phyloP scores from a whole-genome alignment of 2,329 filamentous ascomycete genomes.

The Daldinia sp. region DNA sequence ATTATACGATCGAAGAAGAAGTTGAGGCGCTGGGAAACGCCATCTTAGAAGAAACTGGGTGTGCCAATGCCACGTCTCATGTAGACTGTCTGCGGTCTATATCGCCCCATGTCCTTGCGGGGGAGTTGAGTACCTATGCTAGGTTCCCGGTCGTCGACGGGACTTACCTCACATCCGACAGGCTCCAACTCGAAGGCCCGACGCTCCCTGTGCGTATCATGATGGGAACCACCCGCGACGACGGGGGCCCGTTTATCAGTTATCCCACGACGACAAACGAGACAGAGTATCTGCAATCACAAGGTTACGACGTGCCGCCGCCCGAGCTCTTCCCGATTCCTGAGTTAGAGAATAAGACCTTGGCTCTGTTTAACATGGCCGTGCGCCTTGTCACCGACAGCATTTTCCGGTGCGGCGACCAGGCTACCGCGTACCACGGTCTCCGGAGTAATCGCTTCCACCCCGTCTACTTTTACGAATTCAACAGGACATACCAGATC shows the following conservation, averaged over 20 bases:
- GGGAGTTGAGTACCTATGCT: conserved; percentile 55
- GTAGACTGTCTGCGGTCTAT: conserved; percentile 66
- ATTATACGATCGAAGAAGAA: conserved; percentile 58
- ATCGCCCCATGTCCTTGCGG: conserved; percentile 57
- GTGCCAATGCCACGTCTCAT: conserved; percentile 61
- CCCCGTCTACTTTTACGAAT: conserved; percentile 69
- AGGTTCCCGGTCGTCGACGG: conserved; percentile 70
- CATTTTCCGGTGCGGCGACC: conserved; percentile 1
- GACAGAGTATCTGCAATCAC: conserved; percentile 50
- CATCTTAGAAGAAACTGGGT: conserved; percentile 65
- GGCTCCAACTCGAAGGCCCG: conserved; percentile 60
- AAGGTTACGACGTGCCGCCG: neutral
- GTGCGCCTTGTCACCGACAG: neutral
- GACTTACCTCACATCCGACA: conserved; percentile 62
- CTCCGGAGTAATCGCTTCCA: conserved; percentile 59
- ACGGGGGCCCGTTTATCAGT: conserved; percentile 66
- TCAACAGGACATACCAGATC: conserved; percentile 67
- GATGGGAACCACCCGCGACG: conserved; percentile 66
- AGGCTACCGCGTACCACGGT: neutral
- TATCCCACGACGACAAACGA: conserved; percentile 57
- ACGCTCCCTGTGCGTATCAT: conserved; percentile 66
- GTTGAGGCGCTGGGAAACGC: conserved; percentile 58
- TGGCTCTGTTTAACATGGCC: neutral
- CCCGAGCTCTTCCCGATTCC: neutral
- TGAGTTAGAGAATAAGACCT: neutral